A percentile compares a stretch with the other conserved stretches of the same genome.
These are phyloP conservation scores for Helotiales sp. DNA, from an alignment of 2,329 filamentous ascomycete genomes.

Conservation along the genomic window DNA sequence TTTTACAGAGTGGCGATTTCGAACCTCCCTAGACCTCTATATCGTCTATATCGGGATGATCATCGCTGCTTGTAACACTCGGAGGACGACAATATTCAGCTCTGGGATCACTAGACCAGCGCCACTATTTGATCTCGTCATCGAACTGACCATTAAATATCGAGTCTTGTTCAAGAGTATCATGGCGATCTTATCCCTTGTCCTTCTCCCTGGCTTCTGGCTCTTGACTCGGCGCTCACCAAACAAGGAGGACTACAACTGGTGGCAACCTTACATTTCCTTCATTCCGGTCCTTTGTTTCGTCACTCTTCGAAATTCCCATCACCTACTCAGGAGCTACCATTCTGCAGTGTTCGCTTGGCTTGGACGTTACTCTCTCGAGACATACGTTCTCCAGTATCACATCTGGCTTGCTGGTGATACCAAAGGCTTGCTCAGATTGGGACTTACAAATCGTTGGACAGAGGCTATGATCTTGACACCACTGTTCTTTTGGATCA, in stretches of 20 bases:
- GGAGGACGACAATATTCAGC: constrained; percentile 29
- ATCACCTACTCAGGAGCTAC: constrained; percentile 40
- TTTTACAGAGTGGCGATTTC: constrained; percentile 48
- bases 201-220: constrained; percentile 26
- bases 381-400: constrained; percentile 60
- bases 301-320: constrained; percentile 52
- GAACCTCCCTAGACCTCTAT: constrained; percentile 52
- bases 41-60: constrained; percentile 58
- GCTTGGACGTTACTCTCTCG: constrained; percentile 57
- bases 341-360: constrained; percentile 50
- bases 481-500: constrained; percentile 43
- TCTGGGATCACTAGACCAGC: constrained; percentile 24
- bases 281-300: constrained; percentile 54
- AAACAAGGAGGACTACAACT: constrained; percentile 47
- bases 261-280: constrained; percentile 53
- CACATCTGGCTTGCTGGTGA: constrained; percentile 64
- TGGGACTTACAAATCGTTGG: constrained; percentile 34
- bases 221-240: constrained; percentile 24
- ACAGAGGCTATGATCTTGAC: constrained; percentile 42
- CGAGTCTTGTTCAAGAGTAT: constrained; percentile 13
- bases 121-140: constrained; percentile 22
- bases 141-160: constrained; percentile 18
- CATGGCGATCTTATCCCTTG: constrained; percentile 21
- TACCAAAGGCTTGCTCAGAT: constrained; percentile 49
- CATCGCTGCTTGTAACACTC: constrained; percentile 43